Evolutionary conservation across 768 basidiomycete species (phyloP), one percentile per base, ranked within the genome.

Genomic region (Saitozyma podzolica): DNA sequence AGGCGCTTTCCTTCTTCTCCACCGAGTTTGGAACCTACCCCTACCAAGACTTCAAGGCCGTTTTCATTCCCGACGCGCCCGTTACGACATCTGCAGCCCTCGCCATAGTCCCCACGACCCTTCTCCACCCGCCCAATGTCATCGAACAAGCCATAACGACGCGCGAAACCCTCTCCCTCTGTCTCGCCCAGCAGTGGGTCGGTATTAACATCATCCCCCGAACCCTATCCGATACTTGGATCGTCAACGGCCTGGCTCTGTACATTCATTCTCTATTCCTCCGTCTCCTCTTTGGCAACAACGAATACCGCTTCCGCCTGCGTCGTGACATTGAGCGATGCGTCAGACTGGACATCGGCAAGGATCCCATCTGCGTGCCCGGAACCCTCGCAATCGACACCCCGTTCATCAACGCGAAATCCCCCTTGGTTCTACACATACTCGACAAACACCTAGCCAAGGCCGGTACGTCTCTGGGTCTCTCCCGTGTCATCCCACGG

Each of bases 241-340:
- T 99, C n/a, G 88, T 94, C 61, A 92, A 95, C 72, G 96, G 94
- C 1, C 82, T 99, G 51, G 89, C 91, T 9, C 83, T 93, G 14
- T 93, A 97, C 75, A 89, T 98, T 74, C 89, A 90, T 6, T 89
- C 89, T 9, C 84, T 93, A 48, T 97, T 91, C 82, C 81, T 94
- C 70, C 86, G 88, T 61, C 90, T 89, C 79, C 82, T 93, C 13
- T 83, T 97, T 60, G 96, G 96, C 45, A 96, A 89, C 80, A 99
- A 98, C 82, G 96, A 99, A 77, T 98, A 95, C 73, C 86, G 96
- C 6, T 97, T 92, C 80, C 85, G 91, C 59, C 80, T 99, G 73
- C 94, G 94, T 83, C 92, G 92, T 78, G 96, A 99, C 76, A 95
- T 97, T 86, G 88, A 92, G 68, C 88, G 92, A 17, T 89, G 95